These are phyloP conservation scores for Takashimella tepidaria DNA, from an alignment of 1,284 basidiomycete species.

Conservation along the genomic window DNA sequence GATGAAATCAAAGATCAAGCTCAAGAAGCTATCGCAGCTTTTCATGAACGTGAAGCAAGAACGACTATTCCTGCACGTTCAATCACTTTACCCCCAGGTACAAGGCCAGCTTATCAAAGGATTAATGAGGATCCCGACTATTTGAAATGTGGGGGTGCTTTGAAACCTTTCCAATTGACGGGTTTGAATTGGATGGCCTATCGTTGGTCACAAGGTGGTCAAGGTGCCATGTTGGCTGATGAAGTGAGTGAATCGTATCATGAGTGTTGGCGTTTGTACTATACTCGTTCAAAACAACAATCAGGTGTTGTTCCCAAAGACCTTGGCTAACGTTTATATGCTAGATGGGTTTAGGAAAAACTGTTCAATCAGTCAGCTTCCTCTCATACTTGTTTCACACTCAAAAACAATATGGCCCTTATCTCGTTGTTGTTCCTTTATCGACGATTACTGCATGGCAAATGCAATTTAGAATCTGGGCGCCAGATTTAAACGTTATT, in stretches of 20 bases:
- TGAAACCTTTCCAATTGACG: constrained; percentile 98
- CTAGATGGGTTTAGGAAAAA: constrained; percentile 94
- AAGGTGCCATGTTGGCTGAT: constrained; percentile 88
- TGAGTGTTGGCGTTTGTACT: too few relatives aligned
- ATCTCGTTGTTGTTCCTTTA: constrained; percentile 94
- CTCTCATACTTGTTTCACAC: constrained; percentile 94
- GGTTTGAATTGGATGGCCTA: constrained; percentile 98
- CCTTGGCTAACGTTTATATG: too few relatives aligned
- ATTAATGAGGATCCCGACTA: constrained; percentile 89
- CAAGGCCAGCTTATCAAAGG: constrained; percentile 76
- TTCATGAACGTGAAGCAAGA: constrained; percentile 69
- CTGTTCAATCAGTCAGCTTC: constrained; percentile 94
- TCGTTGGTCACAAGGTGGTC: constrained; percentile 89
- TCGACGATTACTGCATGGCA: constrained; percentile 99
- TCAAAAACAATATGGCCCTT: constrained; percentile 90
- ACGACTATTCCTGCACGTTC: constrained; percentile 85
- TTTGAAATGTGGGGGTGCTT: constrained; percentile 71
- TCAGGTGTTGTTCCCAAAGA: too few relatives aligned
- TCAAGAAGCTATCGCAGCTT: constrained; percentile 69
- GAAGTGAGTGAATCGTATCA: constrained; percentile 53
- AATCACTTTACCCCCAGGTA: constrained; percentile 60
- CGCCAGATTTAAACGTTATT: constrained; percentile 93
- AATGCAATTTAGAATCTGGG: constrained; percentile 90
- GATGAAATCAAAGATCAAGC: constrained; percentile 65
- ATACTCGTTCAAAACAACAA: too few relatives aligned